A percentile compares a stretch with the other conserved stretches of the same genome.
Conservation (phyloP, 768 basidiomycete species). For the Cystobasidium ongulense region DNA sequence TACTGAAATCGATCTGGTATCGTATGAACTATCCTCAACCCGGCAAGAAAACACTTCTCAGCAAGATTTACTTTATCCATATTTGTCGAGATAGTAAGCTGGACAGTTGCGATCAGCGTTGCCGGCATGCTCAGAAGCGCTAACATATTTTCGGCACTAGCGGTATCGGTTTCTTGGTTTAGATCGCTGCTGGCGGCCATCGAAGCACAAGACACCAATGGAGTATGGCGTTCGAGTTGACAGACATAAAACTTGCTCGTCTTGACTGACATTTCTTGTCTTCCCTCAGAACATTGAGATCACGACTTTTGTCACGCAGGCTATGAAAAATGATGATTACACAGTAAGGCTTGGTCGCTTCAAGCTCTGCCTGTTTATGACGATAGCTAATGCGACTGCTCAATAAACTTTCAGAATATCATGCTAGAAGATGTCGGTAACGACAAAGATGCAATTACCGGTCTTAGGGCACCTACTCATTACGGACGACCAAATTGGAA, state of each 20-base stretch:
- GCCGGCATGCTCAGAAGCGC: no score
- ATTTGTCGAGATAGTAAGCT: conserved; percentile 37
- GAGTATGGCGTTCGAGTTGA: conserved; percentile 42
- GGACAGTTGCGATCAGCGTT: background rate
- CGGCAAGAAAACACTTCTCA: conserved; percentile 66
- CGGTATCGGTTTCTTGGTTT: conserved; percentile 51
- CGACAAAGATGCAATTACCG: conserved; percentile 82
- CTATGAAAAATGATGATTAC: conserved; percentile 84
- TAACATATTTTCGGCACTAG: background rate
- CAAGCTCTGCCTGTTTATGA: conserved; percentile 64
- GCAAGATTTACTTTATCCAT: conserved; percentile 56
- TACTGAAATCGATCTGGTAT: conserved; percentile 59
- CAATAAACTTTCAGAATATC: background rate
- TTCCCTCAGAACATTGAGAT: conserved; percentile 54
- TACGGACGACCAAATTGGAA: conserved; percentile 41
- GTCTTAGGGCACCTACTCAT: conserved; percentile 70
- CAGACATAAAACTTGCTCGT: background rate
- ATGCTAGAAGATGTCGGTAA: conserved; percentile 77
- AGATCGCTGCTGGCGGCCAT: conserved; percentile 85
- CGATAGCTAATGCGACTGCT: background rate
- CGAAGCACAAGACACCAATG: conserved; percentile 79
- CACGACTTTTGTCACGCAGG: conserved; percentile 80
- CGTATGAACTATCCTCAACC: conserved; percentile 71
- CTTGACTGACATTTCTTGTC: background rate
- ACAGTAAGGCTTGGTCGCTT: conserved; percentile 45